Evolutionary conservation across 371 early-diverging fungal genomes (phyloP).

Genomic region (Actinomortierella wolfii): DNA sequence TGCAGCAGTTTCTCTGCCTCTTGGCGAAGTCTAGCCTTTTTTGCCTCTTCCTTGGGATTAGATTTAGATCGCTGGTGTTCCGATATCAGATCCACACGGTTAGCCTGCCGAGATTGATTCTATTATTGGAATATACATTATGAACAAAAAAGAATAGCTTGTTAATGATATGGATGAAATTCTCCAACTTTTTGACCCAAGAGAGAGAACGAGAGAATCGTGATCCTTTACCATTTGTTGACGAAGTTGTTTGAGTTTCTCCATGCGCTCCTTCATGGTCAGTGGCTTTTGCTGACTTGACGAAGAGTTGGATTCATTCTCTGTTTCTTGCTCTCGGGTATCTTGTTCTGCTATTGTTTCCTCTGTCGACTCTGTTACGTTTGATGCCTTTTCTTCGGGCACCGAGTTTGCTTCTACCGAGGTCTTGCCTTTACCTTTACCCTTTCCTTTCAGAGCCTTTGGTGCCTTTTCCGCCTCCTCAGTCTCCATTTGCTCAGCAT

Average conservation of each 20-base stretch:
- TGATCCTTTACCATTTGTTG: conserved; percentile 52
- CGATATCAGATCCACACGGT: conserved; percentile 77
- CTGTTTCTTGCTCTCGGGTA: conserved; percentile 7
- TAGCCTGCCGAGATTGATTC: conserved; percentile 70
- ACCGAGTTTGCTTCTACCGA: too few relatives aligned
- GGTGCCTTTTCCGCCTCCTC: conserved; percentile 2
- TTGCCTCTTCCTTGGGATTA: conserved; percentile 68
- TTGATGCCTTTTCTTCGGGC: not conserved
- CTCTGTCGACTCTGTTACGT: not conserved
- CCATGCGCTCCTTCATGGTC: conserved; percentile 52
- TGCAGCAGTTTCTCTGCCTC: conserved; percentile 75
- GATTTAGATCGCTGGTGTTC: conserved; percentile 80
- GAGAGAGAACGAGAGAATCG: not conserved
- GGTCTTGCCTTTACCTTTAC: too few relatives aligned
- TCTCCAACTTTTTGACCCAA: not conserved
- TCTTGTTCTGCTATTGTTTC: not conserved
- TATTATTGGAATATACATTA: conserved; percentile 26
- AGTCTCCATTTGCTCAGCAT: conserved; percentile 4
- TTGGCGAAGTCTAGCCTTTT: conserved; percentile 68
- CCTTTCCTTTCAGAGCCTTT: not conserved
- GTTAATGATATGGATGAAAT: not conserved
- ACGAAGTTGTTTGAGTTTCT: conserved; percentile 59
- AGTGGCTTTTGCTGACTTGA: conserved; percentile 4
- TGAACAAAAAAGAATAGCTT: not conserved
- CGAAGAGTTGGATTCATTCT: not conserved